phyloP scores from a whole-genome alignment of 2,329 filamentous ascomycete species.

The Diplocarpon mali region DNA sequence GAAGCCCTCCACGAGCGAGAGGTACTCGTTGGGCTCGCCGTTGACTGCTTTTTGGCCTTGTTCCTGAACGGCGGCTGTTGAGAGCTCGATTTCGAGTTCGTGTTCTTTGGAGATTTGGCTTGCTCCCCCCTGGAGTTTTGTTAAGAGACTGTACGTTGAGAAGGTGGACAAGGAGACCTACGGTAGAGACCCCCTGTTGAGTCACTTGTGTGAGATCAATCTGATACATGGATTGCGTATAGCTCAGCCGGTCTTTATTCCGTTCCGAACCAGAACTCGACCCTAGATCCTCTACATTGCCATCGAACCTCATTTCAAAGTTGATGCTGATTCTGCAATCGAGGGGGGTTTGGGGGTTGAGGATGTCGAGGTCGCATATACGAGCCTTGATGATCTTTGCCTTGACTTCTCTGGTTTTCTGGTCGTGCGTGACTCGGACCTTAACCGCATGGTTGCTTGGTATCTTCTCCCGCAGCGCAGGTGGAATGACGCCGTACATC shows the following conservation, averaged over 20 bases:
- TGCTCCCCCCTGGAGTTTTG: constrained; percentile 10
- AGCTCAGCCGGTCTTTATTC: constrained; percentile 84
- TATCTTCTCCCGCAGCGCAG: constrained; percentile 50
- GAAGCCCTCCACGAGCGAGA: constrained; percentile 59
- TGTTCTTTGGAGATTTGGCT: constrained; percentile 50
- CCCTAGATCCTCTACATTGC: constrained; percentile 44
- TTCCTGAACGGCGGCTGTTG: constrained; percentile 49
- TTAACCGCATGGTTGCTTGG: constrained; percentile 45
- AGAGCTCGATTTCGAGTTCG: constrained; percentile 70
- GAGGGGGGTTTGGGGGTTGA: constrained; percentile 64
- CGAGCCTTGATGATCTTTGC: constrained; percentile 85
- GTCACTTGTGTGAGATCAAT: constrained; percentile 90
- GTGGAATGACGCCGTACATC: constrained; percentile 49
- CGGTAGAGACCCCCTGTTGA: constrained; percentile 51
- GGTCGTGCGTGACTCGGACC: constrained; percentile 67
- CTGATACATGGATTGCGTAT: constrained; percentile 77
- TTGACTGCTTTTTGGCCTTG: constrained; percentile 48
- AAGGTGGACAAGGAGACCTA: constrained; percentile 10
- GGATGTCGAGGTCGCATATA: constrained; percentile 79
- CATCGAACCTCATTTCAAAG: constrained; percentile 80
- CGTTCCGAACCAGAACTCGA: constrained; percentile 41
- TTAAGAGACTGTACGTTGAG: not conserved
- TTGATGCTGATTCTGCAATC: constrained; percentile 94
- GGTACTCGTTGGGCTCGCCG: constrained; percentile 47
- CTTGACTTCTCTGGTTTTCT: constrained; percentile 56